Evolutionary conservation across 345 rosid genomes (phyloP).

Genomic region (Kernera saxatilis): DNA sequence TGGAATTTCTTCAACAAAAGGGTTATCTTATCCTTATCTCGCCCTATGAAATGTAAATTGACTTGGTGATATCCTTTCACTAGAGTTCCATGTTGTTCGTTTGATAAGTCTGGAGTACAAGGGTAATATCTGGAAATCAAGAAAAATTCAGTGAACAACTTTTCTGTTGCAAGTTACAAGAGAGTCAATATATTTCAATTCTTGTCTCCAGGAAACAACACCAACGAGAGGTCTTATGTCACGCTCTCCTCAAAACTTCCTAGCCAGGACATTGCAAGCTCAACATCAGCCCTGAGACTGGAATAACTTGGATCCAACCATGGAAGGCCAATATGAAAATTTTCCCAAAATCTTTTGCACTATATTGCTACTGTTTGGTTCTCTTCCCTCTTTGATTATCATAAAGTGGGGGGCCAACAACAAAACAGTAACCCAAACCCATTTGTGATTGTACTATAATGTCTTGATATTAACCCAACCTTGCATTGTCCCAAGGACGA

Average conservation of each 20-base stretch:
- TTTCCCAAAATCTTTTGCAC: background rate
- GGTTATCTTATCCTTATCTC: no score
- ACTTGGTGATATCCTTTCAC: background rate
- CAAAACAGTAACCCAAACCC: conserved; percentile 11
- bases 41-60: no score
- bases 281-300: background rate
- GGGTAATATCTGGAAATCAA: background rate
- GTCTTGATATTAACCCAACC: background rate
- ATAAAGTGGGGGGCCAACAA: conserved; percentile 4
- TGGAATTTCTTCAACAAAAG: no score
- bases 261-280: conserved; percentile 45
- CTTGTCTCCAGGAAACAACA: conserved; percentile 48
- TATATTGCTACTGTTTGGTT: background rate
- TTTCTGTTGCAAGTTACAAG: no score
- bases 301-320: background rate
- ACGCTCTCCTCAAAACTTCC: conserved; percentile 41
- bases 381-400: background rate
- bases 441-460: background rate
- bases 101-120: no score
- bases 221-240: conserved; percentile 35
- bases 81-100: background rate
- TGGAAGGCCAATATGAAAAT: background rate
- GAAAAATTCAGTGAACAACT: background rate
- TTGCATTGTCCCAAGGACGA: background rate
- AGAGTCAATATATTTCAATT: background rate